Conservation (phyloP, 1,139 yeast species). For the Sugiyamaella paludigena region DNA sequence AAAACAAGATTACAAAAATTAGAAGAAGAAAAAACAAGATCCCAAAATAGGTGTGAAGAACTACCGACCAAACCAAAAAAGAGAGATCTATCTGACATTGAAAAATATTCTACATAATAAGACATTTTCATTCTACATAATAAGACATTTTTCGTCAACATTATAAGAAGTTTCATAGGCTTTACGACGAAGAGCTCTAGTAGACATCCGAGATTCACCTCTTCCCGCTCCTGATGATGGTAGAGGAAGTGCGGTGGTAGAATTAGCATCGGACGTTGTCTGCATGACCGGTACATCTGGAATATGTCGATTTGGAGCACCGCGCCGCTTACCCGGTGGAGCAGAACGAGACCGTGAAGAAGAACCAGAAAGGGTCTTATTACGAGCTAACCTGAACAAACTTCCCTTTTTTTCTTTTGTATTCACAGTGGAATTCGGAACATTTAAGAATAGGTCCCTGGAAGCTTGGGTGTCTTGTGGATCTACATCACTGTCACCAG, state of each 20-base stretch:
- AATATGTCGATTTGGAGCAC: neutral
- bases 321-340: constrained; percentile 1
- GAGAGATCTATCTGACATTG: too few relatives aligned
- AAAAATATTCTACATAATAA: too few relatives aligned
- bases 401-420: neutral
- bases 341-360: constrained; percentile 1
- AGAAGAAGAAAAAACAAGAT: too few relatives aligned
- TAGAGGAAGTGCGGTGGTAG: neutral
- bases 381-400: neutral
- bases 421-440: too few relatives aligned
- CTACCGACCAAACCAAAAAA: too few relatives aligned
- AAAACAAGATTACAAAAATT: too few relatives aligned
- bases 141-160: constrained; percentile 16
- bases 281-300: too few relatives aligned
- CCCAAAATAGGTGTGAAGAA: too few relatives aligned
- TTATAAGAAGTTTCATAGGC: constrained; percentile 10
- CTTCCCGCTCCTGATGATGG: neutral
- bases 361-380: too few relatives aligned
- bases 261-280: neutral
- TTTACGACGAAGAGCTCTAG: constrained; percentile 10
- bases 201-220: neutral
- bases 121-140: constrained; percentile 9
- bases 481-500: too few relatives aligned
- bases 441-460: too few relatives aligned
- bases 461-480: too few relatives aligned